Evolutionary conservation across 371 early-diverging fungal species (phyloP), one percentile per base, ranked within the genome.

Genomic region (Fennellomyces sp.): DNA sequence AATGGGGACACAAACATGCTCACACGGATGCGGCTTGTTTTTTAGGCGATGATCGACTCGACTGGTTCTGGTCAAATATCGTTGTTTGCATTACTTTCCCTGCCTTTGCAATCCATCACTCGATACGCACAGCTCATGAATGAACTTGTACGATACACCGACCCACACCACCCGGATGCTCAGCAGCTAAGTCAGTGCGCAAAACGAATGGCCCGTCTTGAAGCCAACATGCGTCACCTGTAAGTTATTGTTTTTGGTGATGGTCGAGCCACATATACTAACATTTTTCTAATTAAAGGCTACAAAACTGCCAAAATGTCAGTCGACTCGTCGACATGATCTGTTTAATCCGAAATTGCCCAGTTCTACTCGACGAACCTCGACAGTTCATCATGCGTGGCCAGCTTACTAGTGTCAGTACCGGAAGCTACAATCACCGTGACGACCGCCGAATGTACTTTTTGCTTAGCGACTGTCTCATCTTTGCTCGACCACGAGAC

Each of bases 161-260:
- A 63, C 25, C 64, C 64, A 21, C 61, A 60, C 26, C 68, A 68
- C 25, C 68, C 68, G 17, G 68, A 68, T 33, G 64, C 68, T 28
- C 57, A 45, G 23, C 58, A 56, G 26, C 56, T 68, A 10, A 31
- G 49, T 19, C 56, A 60, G 25, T 61, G 61, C 49, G 52, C 54
- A 13, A 33, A 23, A 13, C 52, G 57, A 25, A 36, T 68, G 48
- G 49, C 31, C 5, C 56, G 58, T 10, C 25, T 68, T 11, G 64
- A 60, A 19, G 15, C 13, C n/a, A 58, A 49, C 35, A 56, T 60
- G n/a, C 47, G 47, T 11, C 60, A 30, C 27, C 30, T 58, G 68
- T 68, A 68, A 60, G 63, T 52, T 59, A 35, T 33, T 3, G 10
- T 11, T 13, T n/a, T 19, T 31, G 13, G n/a, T n/a, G n/a, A n/a